Evolutionary conservation across 108 stramenopile genomes (phyloP).

Genomic region (Nannochloropsis gaditana): DNA sequence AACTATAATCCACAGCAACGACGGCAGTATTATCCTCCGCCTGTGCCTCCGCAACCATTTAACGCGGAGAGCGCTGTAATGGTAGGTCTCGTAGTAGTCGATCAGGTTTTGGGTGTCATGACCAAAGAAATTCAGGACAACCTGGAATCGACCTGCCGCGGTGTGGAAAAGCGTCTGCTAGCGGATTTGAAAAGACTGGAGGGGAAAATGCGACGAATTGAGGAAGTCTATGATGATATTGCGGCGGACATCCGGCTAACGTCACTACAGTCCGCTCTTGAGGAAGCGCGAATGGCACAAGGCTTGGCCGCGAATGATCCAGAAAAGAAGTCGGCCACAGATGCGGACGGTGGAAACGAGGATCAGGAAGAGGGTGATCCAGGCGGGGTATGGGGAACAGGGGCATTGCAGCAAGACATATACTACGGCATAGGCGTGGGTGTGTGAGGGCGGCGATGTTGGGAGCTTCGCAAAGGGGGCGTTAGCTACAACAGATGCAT

Average conservation of each 20-base stretch:
- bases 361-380: not conserved
- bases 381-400: not conserved
- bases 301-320: not conserved
- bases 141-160: not conserved
- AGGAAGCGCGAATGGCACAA: not conserved
- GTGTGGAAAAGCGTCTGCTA: not conserved
- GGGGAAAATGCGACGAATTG: conserved; percentile 17
- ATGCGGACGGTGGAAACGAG: not conserved
- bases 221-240: conserved; percentile 18
- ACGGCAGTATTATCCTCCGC: not conserved
- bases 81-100: conserved; percentile 1
- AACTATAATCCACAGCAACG: not conserved
- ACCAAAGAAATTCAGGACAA: conserved; percentile 1
- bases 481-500: no score
- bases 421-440: not conserved
- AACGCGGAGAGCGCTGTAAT: not conserved
- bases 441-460: not conserved
- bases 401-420: not conserved
- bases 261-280: not conserved
- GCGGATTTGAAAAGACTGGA: not conserved
- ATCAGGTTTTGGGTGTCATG: conserved; percentile 5
- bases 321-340: not conserved
- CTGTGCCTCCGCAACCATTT: not conserved
- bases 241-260: conserved; percentile 7
- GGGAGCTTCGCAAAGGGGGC: no score